These are phyloP conservation scores for Oryza meridionalis DNA, from an alignment of 176 grass and related monocot genomes.

Conservation along the genomic window DNA sequence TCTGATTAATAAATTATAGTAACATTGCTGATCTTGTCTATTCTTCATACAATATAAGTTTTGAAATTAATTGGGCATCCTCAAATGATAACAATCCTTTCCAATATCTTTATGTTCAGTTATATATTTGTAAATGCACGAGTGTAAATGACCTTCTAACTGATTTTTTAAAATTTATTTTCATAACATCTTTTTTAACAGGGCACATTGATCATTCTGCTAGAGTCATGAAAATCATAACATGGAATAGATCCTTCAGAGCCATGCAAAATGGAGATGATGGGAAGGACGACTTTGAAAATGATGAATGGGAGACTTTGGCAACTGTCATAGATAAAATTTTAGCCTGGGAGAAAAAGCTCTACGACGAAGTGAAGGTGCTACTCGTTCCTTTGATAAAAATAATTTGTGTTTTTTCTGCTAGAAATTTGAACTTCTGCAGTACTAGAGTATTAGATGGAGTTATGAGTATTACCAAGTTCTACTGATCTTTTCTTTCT, in stretches of 20 bases:
- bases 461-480: background rate
- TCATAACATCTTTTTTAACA: slow-evolving; percentile 48
- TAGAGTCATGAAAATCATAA: slow-evolving; percentile 99
- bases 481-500: background rate
- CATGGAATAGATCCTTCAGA: slow-evolving; percentile 98
- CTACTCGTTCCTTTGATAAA: slow-evolving; percentile 9
- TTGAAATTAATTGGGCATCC: background rate
- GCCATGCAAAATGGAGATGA: slow-evolving; percentile 80
- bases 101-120: slow-evolving; percentile 8
- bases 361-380: slow-evolving; percentile 99
- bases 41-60: background rate
- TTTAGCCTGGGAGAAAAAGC: slow-evolving; percentile 97
- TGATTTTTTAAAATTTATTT: slow-evolving; percentile 22
- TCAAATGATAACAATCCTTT: slow-evolving; percentile 8
- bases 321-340: slow-evolving; percentile 97
- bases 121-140: background rate
- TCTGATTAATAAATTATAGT: slow-evolving; percentile 8
- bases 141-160: slow-evolving; percentile 11
- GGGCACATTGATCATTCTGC: slow-evolving; percentile 97
- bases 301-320: slow-evolving; percentile 86
- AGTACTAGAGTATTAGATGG: background rate
- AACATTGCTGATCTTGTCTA: background rate
- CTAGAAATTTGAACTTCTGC: background rate
- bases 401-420: background rate
- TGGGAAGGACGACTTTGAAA: slow-evolving; percentile 86